Evolutionary conservation across 495 filamentous ascomycete genomes (phyloP).

Genomic region (Tetracladium setigerum): DNA sequence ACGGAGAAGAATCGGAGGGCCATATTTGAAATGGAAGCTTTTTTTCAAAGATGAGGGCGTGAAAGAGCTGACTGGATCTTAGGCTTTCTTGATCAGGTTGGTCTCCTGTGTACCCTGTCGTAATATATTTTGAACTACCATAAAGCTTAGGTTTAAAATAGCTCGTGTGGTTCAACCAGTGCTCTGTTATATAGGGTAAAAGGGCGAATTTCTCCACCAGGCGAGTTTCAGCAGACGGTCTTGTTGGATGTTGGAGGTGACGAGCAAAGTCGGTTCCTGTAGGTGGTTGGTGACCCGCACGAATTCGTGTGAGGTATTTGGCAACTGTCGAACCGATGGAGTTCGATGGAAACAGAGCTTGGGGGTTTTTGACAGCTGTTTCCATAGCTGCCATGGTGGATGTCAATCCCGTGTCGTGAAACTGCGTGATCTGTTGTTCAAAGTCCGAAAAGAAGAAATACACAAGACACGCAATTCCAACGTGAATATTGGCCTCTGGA

Average conservation of each 20-base stretch:
- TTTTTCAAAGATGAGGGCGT: too few species aligned
- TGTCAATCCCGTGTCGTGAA: not conserved
- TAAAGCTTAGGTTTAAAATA: too few species aligned
- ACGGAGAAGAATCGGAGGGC: too few species aligned
- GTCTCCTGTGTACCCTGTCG: too few species aligned
- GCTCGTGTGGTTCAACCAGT: conserved; percentile 1
- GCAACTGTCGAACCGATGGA: not conserved
- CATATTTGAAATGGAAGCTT: too few species aligned
- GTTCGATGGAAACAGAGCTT: not conserved
- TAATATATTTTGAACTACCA: too few species aligned
- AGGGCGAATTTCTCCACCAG: not conserved
- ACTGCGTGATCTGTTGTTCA: conserved; percentile 10
- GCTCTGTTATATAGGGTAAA: not conserved
- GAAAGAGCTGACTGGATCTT: too few species aligned
- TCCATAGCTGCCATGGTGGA: not conserved
- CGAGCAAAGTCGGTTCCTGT: not conserved
- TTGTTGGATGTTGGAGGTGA: not conserved
- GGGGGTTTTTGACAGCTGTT: not conserved
- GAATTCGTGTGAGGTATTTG: not conserved
- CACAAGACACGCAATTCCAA: conserved; percentile 27
- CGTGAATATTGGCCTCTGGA: conserved; percentile 5
- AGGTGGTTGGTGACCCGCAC: not conserved
- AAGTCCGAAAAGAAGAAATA: conserved; percentile 32
- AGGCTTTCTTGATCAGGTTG: too few species aligned
- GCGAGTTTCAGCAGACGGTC: not conserved